A percentile compares a stretch with the other conserved stretches of the same genome.
Conservation (phyloP, 257 asterid species). For the Penstemon eatonii region DNA sequence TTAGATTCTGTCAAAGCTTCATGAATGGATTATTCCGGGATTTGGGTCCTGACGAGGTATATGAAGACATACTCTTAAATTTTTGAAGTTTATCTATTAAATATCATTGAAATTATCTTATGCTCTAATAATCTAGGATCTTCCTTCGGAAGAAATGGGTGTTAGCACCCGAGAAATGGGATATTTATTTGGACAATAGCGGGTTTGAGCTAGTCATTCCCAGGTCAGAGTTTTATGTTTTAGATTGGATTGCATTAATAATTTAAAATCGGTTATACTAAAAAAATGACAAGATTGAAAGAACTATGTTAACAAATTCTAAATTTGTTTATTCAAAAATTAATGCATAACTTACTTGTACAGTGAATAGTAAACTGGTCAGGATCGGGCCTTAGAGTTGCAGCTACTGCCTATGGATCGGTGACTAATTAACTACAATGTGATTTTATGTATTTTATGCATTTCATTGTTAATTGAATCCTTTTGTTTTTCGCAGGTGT, state of each 20-base stretch:
- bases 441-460: slow-evolving; percentile 57
- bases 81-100: slow-evolving; percentile 12
- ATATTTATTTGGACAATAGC: slow-evolving; percentile 87
- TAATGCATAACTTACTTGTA: slow-evolving; percentile 69
- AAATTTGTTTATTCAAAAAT: not conserved
- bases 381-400: slow-evolving; percentile 92
- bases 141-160: slow-evolving; percentile 97
- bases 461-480: slow-evolving; percentile 15
- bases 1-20: slow-evolving; percentile 95
- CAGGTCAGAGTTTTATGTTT: slow-evolving; percentile 55
- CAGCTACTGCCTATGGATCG: slow-evolving; percentile 99
- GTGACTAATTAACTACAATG: slow-evolving; percentile 39
- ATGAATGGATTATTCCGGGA: slow-evolving; percentile 92
- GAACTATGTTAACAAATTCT: not conserved
- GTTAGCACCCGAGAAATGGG: slow-evolving; percentile 99
- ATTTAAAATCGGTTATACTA: too few species aligned
- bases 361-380: slow-evolving; percentile 95
- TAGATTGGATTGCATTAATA: too few species aligned
- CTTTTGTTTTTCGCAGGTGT: slow-evolving; percentile 62
- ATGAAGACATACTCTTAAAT: slow-evolving; percentile 21
- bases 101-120: slow-evolving; percentile 25
- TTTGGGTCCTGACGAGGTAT: slow-evolving; percentile 94
- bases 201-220: slow-evolving; percentile 89
- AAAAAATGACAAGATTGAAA: slow-evolving; percentile 38
- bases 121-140: slow-evolving; percentile 61